These are phyloP conservation scores for Cupressus sempervirens DNA, from an alignment of 75 land plant species.

Conservation along the genomic window DNA sequence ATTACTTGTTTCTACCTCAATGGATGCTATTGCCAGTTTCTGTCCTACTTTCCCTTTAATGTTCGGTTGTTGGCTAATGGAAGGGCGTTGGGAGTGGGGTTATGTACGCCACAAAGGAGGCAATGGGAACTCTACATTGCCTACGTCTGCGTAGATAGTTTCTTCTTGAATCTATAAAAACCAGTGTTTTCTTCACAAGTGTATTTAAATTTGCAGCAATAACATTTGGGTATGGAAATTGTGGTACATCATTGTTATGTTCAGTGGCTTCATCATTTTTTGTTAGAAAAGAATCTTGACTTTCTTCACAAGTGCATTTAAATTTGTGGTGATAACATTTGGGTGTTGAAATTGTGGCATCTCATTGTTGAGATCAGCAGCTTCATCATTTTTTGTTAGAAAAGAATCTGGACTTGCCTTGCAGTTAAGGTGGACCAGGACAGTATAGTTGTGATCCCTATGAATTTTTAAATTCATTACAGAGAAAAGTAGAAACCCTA, in stretches of 20 bases:
- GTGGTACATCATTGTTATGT: not conserved
- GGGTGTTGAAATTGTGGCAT: not conserved
- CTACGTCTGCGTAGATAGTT: not conserved
- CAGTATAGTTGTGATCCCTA: not conserved
- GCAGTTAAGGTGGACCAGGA: not conserved
- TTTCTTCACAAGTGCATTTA: too few species aligned
- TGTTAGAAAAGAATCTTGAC: not conserved
- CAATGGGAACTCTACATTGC: too few species aligned
- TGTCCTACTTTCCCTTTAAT: too few species aligned
- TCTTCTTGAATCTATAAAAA: not conserved
- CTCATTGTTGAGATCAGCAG: not conserved
- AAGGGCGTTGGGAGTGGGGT: too few species aligned
- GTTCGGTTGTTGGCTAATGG: too few species aligned
- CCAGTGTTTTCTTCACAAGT: not conserved
- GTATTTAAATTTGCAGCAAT: not conserved
- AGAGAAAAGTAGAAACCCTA: not conserved
- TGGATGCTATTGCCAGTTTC: too few species aligned
- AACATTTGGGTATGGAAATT: not conserved
- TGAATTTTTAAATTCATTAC: not conserved
- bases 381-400: not conserved
- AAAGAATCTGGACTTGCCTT: not conserved
- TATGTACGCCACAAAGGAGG: too few species aligned
- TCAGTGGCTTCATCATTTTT: not conserved
- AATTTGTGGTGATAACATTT: too few species aligned
- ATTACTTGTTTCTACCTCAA: too few species aligned